Evolutionary conservation across 2,329 filamentous ascomycete genomes (phyloP).

Genomic region (Fusarium albosuccineum): DNA sequence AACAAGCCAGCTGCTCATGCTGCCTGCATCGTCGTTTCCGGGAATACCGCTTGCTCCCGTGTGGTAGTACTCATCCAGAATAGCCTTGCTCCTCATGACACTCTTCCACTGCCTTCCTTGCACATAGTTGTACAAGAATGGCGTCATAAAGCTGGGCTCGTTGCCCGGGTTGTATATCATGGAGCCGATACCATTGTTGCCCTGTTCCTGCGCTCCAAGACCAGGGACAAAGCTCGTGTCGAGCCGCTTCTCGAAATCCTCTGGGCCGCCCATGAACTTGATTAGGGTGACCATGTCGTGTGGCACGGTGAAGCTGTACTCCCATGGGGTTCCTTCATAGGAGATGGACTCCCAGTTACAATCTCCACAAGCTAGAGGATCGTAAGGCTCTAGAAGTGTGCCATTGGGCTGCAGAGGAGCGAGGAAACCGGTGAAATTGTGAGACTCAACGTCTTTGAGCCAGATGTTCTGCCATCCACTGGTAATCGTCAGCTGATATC

Average conservation of each 20-base stretch:
- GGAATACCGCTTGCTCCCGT: conserved; percentile 59
- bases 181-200: conserved; percentile 56
- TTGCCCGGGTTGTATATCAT: conserved; percentile 68
- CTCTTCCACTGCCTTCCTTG: conserved; percentile 61
- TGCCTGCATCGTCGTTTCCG: conserved; percentile 70
- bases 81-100: conserved; percentile 61
- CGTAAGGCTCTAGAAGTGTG: conserved; percentile 49
- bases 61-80: conserved; percentile 62
- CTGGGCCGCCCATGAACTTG: conserved; percentile 62
- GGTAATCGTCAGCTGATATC: not conserved
- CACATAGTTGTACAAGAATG: conserved; percentile 70
- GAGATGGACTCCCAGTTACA: conserved; percentile 54
- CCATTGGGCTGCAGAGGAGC: conserved; percentile 60
- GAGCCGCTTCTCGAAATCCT: conserved; percentile 63
- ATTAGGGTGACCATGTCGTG: conserved; percentile 70
- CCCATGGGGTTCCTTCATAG: conserved; percentile 63
- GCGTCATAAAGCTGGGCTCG: conserved; percentile 67
- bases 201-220: conserved; percentile 63
- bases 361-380: conserved; percentile 63
- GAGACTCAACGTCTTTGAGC: conserved; percentile 61
- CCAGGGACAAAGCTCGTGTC: conserved; percentile 53
- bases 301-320: conserved; percentile 69
- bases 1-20: conserved; percentile 69
- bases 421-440: conserved; percentile 67
- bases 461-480: conserved; percentile 72